Conservation (phyloP, 371 early-diverging fungal genomes). For the Apophysomyces ossiformis region DNA sequence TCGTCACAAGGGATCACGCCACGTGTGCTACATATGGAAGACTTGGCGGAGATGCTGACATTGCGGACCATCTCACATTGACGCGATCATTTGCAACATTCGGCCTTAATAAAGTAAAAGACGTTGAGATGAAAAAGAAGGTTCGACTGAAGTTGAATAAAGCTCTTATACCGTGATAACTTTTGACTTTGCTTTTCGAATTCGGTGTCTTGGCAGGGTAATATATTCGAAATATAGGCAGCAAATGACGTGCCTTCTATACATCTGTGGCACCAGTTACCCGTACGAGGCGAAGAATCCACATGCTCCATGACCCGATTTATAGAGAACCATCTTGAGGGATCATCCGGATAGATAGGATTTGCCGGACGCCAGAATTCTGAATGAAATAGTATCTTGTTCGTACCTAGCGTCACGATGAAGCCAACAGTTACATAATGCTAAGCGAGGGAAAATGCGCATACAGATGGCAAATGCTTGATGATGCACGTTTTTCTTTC, state of each 20-base stretch:
- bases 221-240: constrained; percentile 70
- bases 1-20: constrained; percentile 53
- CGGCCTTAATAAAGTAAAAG: constrained; percentile 68
- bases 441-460: constrained; percentile 56
- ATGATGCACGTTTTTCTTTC: constrained; percentile 34
- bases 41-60: constrained; percentile 77
- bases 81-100: constrained; percentile 60
- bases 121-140: constrained; percentile 7
- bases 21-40: constrained; percentile 67
- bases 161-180: not conserved
- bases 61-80: constrained; percentile 67
- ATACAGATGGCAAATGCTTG: constrained; percentile 68
- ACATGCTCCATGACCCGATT: constrained; percentile 59
- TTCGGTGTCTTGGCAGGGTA: constrained; percentile 28
- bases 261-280: constrained; percentile 58
- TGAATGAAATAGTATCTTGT: constrained; percentile 51
- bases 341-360: constrained; percentile 53
- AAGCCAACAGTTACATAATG: constrained; percentile 41
- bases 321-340: constrained; percentile 48
- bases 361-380: constrained; percentile 58
- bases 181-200: not conserved
- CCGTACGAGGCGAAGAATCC: constrained; percentile 76
- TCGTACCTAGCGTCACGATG: constrained; percentile 53
- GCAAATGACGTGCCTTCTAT: constrained; percentile 54
- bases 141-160: not conserved